These are phyloP conservation scores for Kwoniella botswanensis DNA, from an alignment of 768 basidiomycete species.

Conservation along the genomic window DNA sequence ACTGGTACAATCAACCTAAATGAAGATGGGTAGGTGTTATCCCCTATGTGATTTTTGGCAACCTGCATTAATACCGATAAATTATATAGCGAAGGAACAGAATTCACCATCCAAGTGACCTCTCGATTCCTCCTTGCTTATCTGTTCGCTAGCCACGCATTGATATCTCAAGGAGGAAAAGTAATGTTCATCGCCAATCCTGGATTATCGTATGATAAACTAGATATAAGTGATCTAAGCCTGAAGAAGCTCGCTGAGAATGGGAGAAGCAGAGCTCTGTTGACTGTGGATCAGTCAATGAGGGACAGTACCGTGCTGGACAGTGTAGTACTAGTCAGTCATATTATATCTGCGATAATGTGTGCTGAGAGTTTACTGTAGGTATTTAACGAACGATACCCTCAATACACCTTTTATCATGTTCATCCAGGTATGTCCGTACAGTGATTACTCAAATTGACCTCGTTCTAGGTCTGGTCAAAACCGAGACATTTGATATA, in stretches of 20 bases:
- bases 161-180: conserved; percentile 3
- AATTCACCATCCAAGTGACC: conserved; percentile 33
- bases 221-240: conserved; percentile 32
- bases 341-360: too few relatives aligned
- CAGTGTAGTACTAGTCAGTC: conserved; percentile 18
- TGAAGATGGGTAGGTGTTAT: conserved; percentile 31
- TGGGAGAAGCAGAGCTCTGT: conserved; percentile 2
- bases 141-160: conserved; percentile 10
- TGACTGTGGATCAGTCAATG: conserved; percentile 28
- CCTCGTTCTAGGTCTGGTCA: conserved; percentile 21
- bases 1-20: conserved; percentile 13
- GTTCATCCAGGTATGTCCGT: conserved; percentile 23
- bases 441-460: background rate
- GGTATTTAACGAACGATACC: conserved; percentile 27
- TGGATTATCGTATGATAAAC: conserved; percentile 11
- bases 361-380: background rate
- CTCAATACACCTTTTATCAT: conserved; percentile 28
- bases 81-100: conserved; percentile 3
- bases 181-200: conserved; percentile 33
- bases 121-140: conserved; percentile 37
- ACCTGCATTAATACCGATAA: background rate
- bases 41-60: background rate
- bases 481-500: conserved; percentile 10
- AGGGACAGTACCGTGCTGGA: conserved; percentile 36
- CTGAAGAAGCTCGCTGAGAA: conserved; percentile 19